Evolutionary conservation across 2,329 filamentous ascomycete genomes (phyloP).

Genomic region (Verticillium longisporum): DNA sequence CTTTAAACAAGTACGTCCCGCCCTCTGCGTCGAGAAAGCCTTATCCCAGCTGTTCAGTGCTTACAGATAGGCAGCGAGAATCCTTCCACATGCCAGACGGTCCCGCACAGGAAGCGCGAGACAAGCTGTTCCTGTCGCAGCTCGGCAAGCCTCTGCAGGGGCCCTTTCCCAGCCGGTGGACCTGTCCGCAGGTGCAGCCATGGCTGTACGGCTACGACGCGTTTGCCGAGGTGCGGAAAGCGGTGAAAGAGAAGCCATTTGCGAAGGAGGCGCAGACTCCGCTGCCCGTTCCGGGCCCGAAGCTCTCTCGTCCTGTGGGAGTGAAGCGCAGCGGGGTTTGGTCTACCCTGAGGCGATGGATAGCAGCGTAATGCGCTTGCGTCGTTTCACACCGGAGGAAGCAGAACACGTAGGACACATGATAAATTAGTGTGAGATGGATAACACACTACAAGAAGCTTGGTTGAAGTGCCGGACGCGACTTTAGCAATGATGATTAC

Average conservation of each 20-base stretch:
- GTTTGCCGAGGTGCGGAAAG: slow-evolving; percentile 42
- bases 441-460: no score
- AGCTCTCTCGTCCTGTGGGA: neutral
- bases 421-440: no score
- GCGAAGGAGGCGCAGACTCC: neutral
- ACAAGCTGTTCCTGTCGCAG: slow-evolving; percentile 49
- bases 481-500: no score
- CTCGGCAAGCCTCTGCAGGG: slow-evolving; percentile 39
- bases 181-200: slow-evolving; percentile 53
- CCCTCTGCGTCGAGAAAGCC: neutral
- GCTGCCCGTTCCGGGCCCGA: neutral
- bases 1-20: slow-evolving; percentile 27
- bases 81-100: slow-evolving; percentile 48
- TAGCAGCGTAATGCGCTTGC: neutral
- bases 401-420: no score
- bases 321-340: neutral
- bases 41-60: no score
- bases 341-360: neutral
- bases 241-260: neutral
- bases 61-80: slow-evolving; percentile 30
- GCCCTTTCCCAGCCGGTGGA: slow-evolving; percentile 58
- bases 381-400: no score
- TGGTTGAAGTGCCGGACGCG: no score
- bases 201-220: slow-evolving; percentile 63
- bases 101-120: slow-evolving; percentile 49